Evolutionary conservation across 2,329 filamentous ascomycete genomes (phyloP), one percentile per base, ranked within the genome.

Genomic region (Nothophoma quercina): DNA sequence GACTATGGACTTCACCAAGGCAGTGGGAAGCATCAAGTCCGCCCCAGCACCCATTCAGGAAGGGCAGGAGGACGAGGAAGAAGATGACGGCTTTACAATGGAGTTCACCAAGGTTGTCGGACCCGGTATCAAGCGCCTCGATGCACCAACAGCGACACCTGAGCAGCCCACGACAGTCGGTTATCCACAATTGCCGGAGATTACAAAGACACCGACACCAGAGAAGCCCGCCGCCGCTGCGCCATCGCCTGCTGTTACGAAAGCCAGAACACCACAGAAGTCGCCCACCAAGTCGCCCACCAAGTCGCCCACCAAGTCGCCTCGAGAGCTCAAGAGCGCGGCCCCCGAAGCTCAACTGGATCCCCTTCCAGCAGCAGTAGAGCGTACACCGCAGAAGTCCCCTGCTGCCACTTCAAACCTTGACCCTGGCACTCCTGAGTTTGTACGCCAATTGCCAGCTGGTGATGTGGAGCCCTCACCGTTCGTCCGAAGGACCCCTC

Each of bases 21-120:
- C 68, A 7, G 63, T 74, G n/a, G 72, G 73, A 4, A 65, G 63
- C 19, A 77, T 76, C 44, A 70, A 71, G 52, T 50, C 58, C 21
- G 50, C 45, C 6, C 42, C 49, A 26, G 42, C 43, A 12, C 40
- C 51, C 7, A 41, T 43, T 8, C 16, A 34, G 4, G 50, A 60
- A 19, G 41, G 33, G 6, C 49, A 61, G 18, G 56, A 56, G 1
- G 53, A 38, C 18, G 62, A 62, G 15, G 49, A 53, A 16, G 67
- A 63, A 44, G 70, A 63, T 10, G 66, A 60, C 70, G 82, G 77
- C 70, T 75, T 81, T 21, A 79, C 78, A n/a, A 82, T 82, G 79
- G 79, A 82, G 44, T 73, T 81, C 25, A 81, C 79, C 1, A 75
- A 76, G n/a, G 76, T 78, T 7, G 65, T 81, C 35, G 79, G 78